These are phyloP conservation scores for Lachnellula hyalina DNA, from an alignment of 2,329 filamentous ascomycete species.

Conservation along the genomic window DNA sequence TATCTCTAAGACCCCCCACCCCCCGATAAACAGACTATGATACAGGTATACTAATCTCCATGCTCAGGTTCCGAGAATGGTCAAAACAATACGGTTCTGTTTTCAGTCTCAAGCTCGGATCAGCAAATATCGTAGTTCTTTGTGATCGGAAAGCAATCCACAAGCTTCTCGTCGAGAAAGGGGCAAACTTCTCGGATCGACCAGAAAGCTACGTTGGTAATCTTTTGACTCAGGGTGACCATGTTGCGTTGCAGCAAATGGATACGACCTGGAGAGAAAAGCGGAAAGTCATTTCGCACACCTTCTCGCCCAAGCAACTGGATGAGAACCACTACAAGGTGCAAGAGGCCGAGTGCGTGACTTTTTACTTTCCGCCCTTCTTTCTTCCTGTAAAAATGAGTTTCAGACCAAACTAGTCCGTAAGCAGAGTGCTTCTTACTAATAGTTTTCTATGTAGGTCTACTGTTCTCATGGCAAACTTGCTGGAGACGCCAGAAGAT, in stretches of 20 bases:
- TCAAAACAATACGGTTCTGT: constrained; percentile 5
- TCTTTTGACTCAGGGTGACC: no score
- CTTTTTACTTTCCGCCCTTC: no score
- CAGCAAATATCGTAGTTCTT: constrained; percentile 6
- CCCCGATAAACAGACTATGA: no score
- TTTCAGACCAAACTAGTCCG: no score
- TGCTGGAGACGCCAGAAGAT: neutral
- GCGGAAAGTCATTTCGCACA: neutral
- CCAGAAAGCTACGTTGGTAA: constrained; percentile 1
- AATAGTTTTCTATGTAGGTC: no score
- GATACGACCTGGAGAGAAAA: constrained; percentile 1
- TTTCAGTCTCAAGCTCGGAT: constrained; percentile 4
- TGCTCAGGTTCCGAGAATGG: neutral
- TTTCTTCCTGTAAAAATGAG: no score
- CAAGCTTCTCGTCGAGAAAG: constrained; percentile 4
- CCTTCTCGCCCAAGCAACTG: neutral
- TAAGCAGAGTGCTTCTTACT: no score
- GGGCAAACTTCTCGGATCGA: constrained; percentile 4
- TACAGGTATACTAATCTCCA: neutral
- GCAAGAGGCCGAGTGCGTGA: no score
- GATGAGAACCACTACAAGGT: no score
- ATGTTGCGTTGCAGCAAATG: no score
- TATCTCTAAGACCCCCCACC: no score
- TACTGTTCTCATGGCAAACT: neutral
- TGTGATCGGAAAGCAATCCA: neutral